phyloP scores from a whole-genome alignment of 306 rosid genomes.

The Prinsepia uniflora region DNA sequence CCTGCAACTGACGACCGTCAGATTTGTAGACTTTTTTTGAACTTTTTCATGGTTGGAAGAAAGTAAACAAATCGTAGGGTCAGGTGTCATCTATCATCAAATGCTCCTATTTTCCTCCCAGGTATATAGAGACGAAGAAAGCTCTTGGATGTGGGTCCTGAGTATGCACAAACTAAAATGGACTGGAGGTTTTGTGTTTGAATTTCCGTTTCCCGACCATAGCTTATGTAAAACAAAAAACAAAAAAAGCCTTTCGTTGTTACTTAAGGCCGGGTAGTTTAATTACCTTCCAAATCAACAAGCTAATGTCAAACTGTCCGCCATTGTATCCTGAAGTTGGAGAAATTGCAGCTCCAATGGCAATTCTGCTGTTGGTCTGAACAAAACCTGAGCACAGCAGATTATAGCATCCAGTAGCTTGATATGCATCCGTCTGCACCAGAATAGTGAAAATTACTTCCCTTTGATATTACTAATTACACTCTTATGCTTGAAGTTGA shows the following conservation, averaged over 20 bases:
- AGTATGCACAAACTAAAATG: neutral
- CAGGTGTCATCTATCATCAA: slow-evolving; percentile 19
- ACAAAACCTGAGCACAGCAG: slow-evolving; percentile 88
- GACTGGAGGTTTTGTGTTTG: neutral
- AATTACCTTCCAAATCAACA: slow-evolving; percentile 90
- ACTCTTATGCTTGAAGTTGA: slow-evolving; percentile 13
- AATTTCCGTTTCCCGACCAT: neutral
- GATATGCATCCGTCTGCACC: slow-evolving; percentile 83
- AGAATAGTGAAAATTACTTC: neutral
- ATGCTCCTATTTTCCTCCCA: neutral
- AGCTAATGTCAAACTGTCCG: slow-evolving; percentile 83
- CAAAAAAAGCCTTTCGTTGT: neutral
- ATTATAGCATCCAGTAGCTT: slow-evolving; percentile 95
- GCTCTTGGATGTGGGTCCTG: neutral
- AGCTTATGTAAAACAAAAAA: neutral
- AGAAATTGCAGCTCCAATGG: slow-evolving; percentile 95
- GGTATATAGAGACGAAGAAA: slow-evolving; percentile 23
- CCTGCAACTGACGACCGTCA: slow-evolving; percentile 32
- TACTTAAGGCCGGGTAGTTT: neutral
- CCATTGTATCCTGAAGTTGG: slow-evolving; percentile 78
- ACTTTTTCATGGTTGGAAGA: neutral
- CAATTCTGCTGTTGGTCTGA: slow-evolving; percentile 81
- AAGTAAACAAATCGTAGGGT: slow-evolving; percentile 31
- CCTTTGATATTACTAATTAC: neutral
- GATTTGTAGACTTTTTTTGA: slow-evolving; percentile 21